These are phyloP conservation scores for Phlegmacium glaucopus DNA, from an alignment of 768 basidiomycete genomes.

Conservation along the genomic window DNA sequence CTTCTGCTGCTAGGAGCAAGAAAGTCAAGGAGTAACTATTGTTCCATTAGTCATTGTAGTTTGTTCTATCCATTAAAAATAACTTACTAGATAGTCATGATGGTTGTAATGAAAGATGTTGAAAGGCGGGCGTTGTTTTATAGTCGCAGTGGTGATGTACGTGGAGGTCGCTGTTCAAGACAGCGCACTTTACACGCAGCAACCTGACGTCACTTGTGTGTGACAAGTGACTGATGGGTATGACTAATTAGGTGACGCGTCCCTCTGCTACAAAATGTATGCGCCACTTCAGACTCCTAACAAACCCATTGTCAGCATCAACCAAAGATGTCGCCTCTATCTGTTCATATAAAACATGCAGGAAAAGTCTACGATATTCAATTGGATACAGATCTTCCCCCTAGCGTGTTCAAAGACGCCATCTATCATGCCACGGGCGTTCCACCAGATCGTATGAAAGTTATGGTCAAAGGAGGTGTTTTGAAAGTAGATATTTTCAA, in stretches of 20 bases:
- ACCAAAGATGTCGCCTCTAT: constrained; percentile 49
- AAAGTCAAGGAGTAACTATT: constrained; percentile 78
- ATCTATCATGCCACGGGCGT: constrained; percentile 84
- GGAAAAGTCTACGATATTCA: constrained; percentile 72
- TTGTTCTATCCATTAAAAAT: neutral
- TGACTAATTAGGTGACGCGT: too few species aligned
- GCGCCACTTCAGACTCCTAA: too few species aligned
- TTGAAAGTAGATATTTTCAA: constrained; percentile 59
- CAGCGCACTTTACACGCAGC: constrained; percentile 10
- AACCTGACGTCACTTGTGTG: constrained; percentile 18
- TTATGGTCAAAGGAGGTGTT: constrained; percentile 91
- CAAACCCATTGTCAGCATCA: too few species aligned
- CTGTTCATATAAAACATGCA: constrained; percentile 88
- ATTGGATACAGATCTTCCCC: constrained; percentile 70
- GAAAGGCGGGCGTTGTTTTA: neutral
- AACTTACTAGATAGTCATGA: constrained; percentile 47
- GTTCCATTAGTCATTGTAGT: constrained; percentile 23
- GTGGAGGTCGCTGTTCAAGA: constrained; percentile 9
- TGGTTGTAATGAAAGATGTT: neutral
- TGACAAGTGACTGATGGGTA: constrained; percentile 17
- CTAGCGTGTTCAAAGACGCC: constrained; percentile 75
- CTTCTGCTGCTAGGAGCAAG: constrained; percentile 75
- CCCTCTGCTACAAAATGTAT: too few species aligned
- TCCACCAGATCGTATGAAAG: constrained; percentile 91
- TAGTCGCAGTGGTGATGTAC: constrained; percentile 9